Evolutionary conservation across 2,329 filamentous ascomycete species (phyloP), one percentile per base, ranked within the genome.

Genomic region (Metarhizium brunneum): DNA sequence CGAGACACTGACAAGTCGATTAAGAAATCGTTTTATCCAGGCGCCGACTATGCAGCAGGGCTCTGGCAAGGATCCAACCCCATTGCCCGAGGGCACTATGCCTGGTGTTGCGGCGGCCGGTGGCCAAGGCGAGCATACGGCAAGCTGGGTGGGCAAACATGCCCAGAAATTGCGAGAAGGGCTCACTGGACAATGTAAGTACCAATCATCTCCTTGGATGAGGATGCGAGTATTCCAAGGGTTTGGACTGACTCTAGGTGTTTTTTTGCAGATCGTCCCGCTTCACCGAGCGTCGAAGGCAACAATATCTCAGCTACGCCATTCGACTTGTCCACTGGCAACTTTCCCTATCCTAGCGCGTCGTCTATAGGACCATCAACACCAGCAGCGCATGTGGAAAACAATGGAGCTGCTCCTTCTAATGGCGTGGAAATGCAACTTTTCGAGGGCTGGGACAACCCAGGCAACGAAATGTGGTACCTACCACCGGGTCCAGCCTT

Each of bases 21-120:
- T 92, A 59, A 82, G 88, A 54, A 84, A 85, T 62, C 81, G 87
- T 6, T 90, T 94, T 63, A 90, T 83, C 67, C 88, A 77, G 71
- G 86, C 73, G 60, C 80, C 82, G 6, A 75, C 76, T 4, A 71
- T 75, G 58, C 70, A 70, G 50, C 69, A 73, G 52, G 63, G 66
- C 25, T 72, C 73, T 14, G 69, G 66, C 16, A 73, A 73, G 50
- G 73, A 68, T 3, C 72, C 73, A 60, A 77, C 71, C 55, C 73
- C 75, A n/a, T 53, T 70, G 56, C 65, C 69, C 3, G 68, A 70
- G 4, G 58, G 64, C 1, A 65, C 70, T 11, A 13, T 47, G 38
- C 29, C 55, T 13, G 47, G 51, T 20, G 10, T 13, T 45, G 50
- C 45, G 4, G 8, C 54, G 30, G 40, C 16, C 6, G 50, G 36